Percentiles rank a stretch among this genome's conserved stretches.
phyloP scores from a whole-genome alignment of 2,329 filamentous ascomycete genomes.

The Ophiocordyceps robertsii region DNA sequence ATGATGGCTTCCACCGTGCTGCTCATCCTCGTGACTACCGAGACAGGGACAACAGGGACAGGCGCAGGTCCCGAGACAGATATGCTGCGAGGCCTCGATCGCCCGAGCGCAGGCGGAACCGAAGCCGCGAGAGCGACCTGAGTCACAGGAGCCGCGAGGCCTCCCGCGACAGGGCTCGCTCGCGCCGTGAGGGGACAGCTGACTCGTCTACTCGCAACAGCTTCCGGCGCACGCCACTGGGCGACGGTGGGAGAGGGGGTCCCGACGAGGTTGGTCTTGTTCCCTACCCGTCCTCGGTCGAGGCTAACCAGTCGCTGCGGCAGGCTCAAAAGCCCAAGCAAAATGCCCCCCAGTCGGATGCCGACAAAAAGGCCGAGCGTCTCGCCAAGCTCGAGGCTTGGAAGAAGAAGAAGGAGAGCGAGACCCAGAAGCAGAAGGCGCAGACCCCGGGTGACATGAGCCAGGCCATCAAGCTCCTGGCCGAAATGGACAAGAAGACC shows the following conservation, averaged over 20 bases:
- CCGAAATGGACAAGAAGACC: constrained; percentile 61
- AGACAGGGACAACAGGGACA: constrained; percentile 31
- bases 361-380: constrained; percentile 64
- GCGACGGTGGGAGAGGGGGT: constrained; percentile 33
- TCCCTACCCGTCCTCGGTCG: background rate
- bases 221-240: constrained; percentile 35
- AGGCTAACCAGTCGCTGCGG: constrained; percentile 12
- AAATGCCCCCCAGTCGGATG: constrained; percentile 44
- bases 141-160: constrained; percentile 63
- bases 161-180: constrained; percentile 51
- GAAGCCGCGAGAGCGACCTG: constrained; percentile 48
- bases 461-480: constrained; percentile 52
- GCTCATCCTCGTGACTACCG: constrained; percentile 42
- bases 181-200: constrained; percentile 55
- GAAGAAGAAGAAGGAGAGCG: constrained; percentile 80
- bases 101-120: constrained; percentile 43
- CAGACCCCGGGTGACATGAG: constrained; percentile 36
- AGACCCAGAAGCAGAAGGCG: constrained; percentile 58
- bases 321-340: constrained; percentile 37
- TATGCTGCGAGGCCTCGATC: constrained; percentile 46
- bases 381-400: constrained; percentile 76
- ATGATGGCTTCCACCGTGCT: constrained; percentile 48
- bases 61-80: constrained; percentile 50
- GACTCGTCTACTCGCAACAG: constrained; percentile 54
- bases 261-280: constrained; percentile 41